Evolutionary conservation across 768 basidiomycete species (phyloP).

Genomic region (Boletus pseudo-olivaceus): DNA sequence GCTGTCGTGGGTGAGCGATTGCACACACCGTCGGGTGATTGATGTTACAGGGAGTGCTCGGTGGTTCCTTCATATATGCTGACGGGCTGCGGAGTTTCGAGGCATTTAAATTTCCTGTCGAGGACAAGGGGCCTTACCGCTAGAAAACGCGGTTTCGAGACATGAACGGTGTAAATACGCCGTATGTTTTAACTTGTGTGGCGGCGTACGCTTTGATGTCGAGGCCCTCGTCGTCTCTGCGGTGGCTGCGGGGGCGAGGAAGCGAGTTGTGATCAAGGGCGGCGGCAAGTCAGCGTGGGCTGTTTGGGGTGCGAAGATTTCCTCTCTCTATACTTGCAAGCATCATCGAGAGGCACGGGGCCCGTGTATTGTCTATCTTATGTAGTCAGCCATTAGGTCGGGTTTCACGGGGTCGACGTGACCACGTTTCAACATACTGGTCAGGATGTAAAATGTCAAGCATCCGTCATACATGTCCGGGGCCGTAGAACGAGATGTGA

Average conservation of each 20-base stretch:
- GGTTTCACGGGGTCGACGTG: neutral
- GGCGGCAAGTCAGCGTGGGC: conserved; percentile 6
- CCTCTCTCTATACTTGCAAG: neutral
- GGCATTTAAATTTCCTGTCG: neutral
- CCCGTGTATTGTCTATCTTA: too few species aligned
- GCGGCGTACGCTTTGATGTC: conserved; percentile 2
- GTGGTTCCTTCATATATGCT: neutral
- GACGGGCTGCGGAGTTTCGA: neutral
- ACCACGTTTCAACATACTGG: neutral
- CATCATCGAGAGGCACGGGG: too few species aligned
- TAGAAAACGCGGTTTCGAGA: conserved; percentile 4
- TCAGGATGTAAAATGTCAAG: neutral
- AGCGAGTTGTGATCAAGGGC: conserved; percentile 4
- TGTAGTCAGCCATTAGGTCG: neutral
- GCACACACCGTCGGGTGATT: neutral
- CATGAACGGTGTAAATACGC: conserved; percentile 1
- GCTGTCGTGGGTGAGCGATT: too few species aligned
- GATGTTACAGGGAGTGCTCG: neutral
- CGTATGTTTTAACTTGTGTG: conserved; percentile 11
- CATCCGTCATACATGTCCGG: too few species aligned
- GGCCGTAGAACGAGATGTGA: neutral
- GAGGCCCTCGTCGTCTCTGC: conserved; percentile 8
- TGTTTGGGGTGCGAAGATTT: neutral
- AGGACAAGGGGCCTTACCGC: neutral
- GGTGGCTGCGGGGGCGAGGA: conserved; percentile 27